Percentiles rank a stretch among this genome's conserved stretches.
These are phyloP conservation scores for Lachnellula cervina DNA, from an alignment of 2,329 filamentous ascomycete species.

Conservation along the genomic window DNA sequence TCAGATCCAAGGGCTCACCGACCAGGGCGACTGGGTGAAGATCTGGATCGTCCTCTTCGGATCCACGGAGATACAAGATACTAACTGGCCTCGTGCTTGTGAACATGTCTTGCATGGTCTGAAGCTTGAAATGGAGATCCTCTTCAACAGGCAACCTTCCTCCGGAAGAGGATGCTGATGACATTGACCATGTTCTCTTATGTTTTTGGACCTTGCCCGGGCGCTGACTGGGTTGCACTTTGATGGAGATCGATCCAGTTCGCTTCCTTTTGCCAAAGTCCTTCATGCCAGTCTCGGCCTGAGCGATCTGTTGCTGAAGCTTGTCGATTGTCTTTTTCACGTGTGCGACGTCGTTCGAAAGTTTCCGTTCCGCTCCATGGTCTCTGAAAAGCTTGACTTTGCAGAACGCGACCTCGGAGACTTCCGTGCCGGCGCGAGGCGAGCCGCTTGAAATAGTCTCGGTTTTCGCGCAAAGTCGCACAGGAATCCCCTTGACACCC, in stretches of 20 bases:
- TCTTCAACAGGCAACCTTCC: constrained; percentile 59
- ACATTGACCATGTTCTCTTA: constrained; percentile 93
- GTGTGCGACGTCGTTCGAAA: constrained; percentile 90
- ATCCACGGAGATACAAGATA: constrained; percentile 70
- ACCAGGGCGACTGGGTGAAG: constrained; percentile 69
- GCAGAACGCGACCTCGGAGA: constrained; percentile 80
- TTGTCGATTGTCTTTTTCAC: constrained; percentile 97
- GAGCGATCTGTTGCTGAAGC: constrained; percentile 85
- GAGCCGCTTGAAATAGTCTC: constrained; percentile 56
- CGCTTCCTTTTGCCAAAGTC: constrained; percentile 63
- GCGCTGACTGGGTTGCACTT: constrained; percentile 45
- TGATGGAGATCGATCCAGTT: constrained; percentile 41
- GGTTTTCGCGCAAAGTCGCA: constrained; percentile 88
- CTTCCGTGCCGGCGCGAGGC: constrained; percentile 40
- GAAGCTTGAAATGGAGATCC: constrained; percentile 73
- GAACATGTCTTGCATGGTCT: constrained; percentile 81
- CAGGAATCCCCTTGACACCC: constrained; percentile 94
- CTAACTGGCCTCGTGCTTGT: constrained; percentile 76
- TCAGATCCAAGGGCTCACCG: constrained; percentile 60
- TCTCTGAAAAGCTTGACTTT: constrained; percentile 97
- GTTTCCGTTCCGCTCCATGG: constrained; percentile 89
- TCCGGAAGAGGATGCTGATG: constrained; percentile 64
- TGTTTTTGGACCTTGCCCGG: constrained; percentile 85
- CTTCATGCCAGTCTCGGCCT: constrained; percentile 64
- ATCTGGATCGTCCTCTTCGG: constrained; percentile 75